Evolutionary conservation across 805 yeast species (phyloP).

Genomic region (Candida pini): DNA sequence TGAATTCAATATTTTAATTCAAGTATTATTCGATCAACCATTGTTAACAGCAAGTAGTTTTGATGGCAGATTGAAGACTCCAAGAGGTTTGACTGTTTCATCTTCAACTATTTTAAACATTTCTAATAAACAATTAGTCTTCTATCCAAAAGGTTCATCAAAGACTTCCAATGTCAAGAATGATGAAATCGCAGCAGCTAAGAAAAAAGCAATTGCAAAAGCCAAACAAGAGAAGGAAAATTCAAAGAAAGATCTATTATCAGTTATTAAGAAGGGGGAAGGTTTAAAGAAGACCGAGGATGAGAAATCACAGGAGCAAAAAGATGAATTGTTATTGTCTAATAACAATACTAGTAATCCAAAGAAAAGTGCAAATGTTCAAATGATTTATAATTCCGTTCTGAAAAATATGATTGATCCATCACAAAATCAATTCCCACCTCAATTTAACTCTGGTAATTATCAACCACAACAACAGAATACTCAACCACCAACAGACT

Average conservation of each 20-base stretch:
- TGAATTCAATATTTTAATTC: slow-evolving; percentile 61
- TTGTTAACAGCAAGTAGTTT: slow-evolving; percentile 77
- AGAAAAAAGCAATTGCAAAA: slow-evolving; percentile 15
- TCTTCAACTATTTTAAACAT: slow-evolving; percentile 77
- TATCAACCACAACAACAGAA: slow-evolving; percentile 3
- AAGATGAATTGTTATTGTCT: too few relatives aligned
- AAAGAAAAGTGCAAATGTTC: slow-evolving; percentile 7
- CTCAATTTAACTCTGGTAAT: slow-evolving; percentile 8
- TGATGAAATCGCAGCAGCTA: slow-evolving; percentile 13
- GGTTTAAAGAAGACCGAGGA: slow-evolving; percentile 11
- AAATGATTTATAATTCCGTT: slow-evolving; percentile 26
- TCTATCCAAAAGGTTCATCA: slow-evolving; percentile 63
- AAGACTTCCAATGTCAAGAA: slow-evolving; percentile 26
- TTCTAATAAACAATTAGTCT: slow-evolving; percentile 67
- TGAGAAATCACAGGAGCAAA: background rate
- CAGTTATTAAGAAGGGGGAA: slow-evolving; percentile 35
- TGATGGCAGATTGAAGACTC: slow-evolving; percentile 69
- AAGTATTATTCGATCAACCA: slow-evolving; percentile 78
- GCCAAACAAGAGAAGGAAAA: slow-evolving; percentile 22
- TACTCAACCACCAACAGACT: slow-evolving; percentile 3
- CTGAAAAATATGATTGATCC: slow-evolving; percentile 20
- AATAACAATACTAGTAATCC: background rate
- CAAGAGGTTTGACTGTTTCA: slow-evolving; percentile 80
- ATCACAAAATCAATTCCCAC: slow-evolving; percentile 10
- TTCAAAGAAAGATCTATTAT: slow-evolving; percentile 38